Evolutionary conservation across 176 grass and related monocot species (phyloP), one percentile per base, ranked within the genome.

Genomic region (Metroxylon sagu): DNA sequence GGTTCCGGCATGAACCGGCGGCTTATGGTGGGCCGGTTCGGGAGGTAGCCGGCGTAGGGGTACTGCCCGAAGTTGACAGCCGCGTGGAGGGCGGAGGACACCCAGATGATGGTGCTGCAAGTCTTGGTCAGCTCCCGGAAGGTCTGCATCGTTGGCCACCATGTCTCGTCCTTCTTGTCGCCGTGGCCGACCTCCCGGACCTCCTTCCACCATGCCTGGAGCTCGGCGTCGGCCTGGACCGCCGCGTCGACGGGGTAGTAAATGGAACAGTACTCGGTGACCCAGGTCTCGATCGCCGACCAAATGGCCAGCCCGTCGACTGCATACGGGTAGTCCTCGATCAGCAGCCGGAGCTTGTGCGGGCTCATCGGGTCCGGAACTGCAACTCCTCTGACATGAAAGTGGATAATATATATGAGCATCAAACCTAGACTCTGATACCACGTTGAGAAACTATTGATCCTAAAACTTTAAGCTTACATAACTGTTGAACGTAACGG

Each of bases 1-100:
- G 71, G 82, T 69, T 83, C 82, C 19, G 87, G 87, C 87, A 90
- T 90, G 27, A 57, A 67, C 1, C 71, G 70, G 2, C 87, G 82
- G 78, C 87, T 90, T 43, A 90, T 74, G 5, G 87, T 90, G 16
- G 87, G 82, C 6, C 87, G 50, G 82, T 82, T 90, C 15, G 82
- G 87, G 16, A 82, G 82, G 82, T 80, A 90, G 10, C 87, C 87
- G 0, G 87, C 87, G 76, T 90, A 90, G 5, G 87, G 71, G 56
- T 86, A 90, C 82, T 90, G 87, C 4, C 87, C 87, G 63, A 90
- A 90, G 79, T 90, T 90, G n/a, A 90, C 87, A 6, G 87, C 87
- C 6, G 87, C 87, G 73, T 90, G 87, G 71, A 90, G 87, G 50
- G 87, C 87, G 10, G 87, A 90, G 69, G 82, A 82, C 61, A 60